Percentiles rank a stretch among this genome's conserved stretches.
phyloP scores from a whole-genome alignment of 1,139 yeast species.

The Magnusiomyces paraingens region DNA sequence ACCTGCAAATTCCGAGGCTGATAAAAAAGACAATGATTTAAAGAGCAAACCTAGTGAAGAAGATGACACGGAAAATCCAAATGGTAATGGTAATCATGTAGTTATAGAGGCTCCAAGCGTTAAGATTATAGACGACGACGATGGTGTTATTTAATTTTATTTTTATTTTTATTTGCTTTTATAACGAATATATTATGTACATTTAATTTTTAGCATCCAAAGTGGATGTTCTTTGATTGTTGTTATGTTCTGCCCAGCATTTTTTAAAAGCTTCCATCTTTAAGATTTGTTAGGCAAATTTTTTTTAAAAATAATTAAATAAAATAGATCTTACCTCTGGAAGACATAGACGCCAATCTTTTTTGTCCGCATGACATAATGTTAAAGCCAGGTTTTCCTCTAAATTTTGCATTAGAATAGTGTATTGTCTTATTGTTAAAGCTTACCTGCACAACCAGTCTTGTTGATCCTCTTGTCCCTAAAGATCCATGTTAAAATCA shows the following conservation, averaged over 20 bases:
- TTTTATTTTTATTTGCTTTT: not conserved
- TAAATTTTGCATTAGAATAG: conserved; percentile 10
- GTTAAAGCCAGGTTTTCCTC: conserved; percentile 57
- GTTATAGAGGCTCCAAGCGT: not conserved
- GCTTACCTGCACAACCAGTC: conserved; percentile 57
- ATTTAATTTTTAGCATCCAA: conserved; percentile 14
- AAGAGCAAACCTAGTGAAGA: not conserved
- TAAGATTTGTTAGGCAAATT: not conserved
- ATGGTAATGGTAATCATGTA: not conserved
- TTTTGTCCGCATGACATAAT: conserved; percentile 65
- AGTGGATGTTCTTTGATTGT: conserved; percentile 42
- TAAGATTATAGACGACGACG: conserved; percentile 9
- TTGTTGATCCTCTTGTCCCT: conserved; percentile 61
- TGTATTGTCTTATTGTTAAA: not conserved
- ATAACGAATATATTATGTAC: conserved; percentile 2
- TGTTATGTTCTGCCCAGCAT: conserved; percentile 60
- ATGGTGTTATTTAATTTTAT: conserved; percentile 7
- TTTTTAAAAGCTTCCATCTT: conserved; percentile 56
- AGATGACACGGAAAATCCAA: not conserved
- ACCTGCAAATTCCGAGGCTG: not conserved
- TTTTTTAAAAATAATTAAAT: not conserved
- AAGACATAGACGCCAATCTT: conserved; percentile 66
- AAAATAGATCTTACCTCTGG: conserved; percentile 38
- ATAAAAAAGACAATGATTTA: not conserved
- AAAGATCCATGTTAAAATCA: no score